A percentile compares a stretch with the other conserved stretches of the same genome.
These are phyloP conservation scores for Plasmodium adleri DNA, from an alignment of 169 alveolate genomes.

Conservation along the genomic window DNA sequence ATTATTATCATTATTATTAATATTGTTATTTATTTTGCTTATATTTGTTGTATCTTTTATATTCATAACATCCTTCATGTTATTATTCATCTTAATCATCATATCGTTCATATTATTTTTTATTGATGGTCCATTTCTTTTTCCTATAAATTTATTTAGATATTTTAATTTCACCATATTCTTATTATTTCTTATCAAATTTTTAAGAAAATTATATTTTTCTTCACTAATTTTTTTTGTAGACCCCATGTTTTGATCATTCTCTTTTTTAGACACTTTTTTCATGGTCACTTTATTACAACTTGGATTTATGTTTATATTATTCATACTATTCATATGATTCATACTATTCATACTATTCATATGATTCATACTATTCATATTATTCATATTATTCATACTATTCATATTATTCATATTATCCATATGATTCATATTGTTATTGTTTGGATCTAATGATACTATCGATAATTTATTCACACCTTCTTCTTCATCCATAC, in stretches of 20 bases:
- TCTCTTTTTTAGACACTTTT: constrained; percentile 2
- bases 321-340: background rate
- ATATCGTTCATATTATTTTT: too few relatives aligned
- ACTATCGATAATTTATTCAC: too few relatives aligned
- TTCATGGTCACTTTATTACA: constrained; percentile 16
- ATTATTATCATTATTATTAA: background rate
- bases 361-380: background rate
- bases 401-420: background rate
- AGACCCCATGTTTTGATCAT: constrained; percentile 5
- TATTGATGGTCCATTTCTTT: too few relatives aligned
- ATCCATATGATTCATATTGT: background rate
- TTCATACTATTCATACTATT: background rate
- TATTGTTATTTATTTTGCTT: background rate
- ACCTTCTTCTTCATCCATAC: too few relatives aligned
- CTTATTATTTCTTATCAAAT: background rate
- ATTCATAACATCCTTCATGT: too few relatives aligned
- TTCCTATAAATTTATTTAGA: too few relatives aligned
- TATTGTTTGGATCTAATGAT: too few relatives aligned
- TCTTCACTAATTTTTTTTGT: constrained; percentile 28
- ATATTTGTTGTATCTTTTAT: too few relatives aligned
- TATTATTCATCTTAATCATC: too few relatives aligned
- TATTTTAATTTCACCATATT: background rate
- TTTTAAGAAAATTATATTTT: constrained; percentile 2
- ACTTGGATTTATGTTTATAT: background rate
- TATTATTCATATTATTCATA: background rate